phyloP scores from a whole-genome alignment of 2,329 filamentous ascomycete genomes.

The Lachnellula subtilissima region DNA sequence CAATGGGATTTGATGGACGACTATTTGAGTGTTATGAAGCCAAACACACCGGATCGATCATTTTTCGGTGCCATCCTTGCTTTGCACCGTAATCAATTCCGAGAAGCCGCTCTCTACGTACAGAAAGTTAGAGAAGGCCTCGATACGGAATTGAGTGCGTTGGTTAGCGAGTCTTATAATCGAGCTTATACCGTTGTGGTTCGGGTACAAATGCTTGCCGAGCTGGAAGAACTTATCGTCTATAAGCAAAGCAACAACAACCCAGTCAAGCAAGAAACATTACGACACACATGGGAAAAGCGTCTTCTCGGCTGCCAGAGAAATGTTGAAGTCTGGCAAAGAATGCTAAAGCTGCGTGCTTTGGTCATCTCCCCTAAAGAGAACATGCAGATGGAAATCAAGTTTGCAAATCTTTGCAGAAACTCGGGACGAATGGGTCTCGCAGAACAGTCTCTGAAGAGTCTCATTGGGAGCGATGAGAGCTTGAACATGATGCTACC shows the following conservation, averaged over 20 bases:
- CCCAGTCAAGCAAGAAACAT: slow-evolving; percentile 79
- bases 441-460: slow-evolving; percentile 90
- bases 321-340: slow-evolving; percentile 97
- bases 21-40: slow-evolving; percentile 92
- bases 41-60: slow-evolving; percentile 85
- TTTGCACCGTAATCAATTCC: slow-evolving; percentile 92
- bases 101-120: slow-evolving; percentile 83
- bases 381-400: slow-evolving; percentile 99
- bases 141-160: slow-evolving; percentile 89
- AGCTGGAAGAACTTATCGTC: slow-evolving; percentile 93
- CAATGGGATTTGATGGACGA: slow-evolving; percentile 99
- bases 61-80: slow-evolving; percentile 97
- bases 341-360: slow-evolving; percentile 91
- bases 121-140: slow-evolving; percentile 88
- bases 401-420: slow-evolving; percentile 95
- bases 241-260: slow-evolving; percentile 88
- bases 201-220: slow-evolving; percentile 96
- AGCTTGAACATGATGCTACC: slow-evolving; percentile 57
- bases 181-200: slow-evolving; percentile 97
- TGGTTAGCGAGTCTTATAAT: slow-evolving; percentile 98
- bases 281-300: slow-evolving; percentile 94
- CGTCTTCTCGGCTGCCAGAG: slow-evolving; percentile 91
- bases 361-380: slow-evolving; percentile 88
- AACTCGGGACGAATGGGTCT: slow-evolving; percentile 93
- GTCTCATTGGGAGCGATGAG: slow-evolving; percentile 71